A percentile compares a stretch with the other conserved stretches of the same genome.
These are phyloP conservation scores for Rubroshorea leprosula DNA, from an alignment of 345 rosid species.

Conservation along the genomic window DNA sequence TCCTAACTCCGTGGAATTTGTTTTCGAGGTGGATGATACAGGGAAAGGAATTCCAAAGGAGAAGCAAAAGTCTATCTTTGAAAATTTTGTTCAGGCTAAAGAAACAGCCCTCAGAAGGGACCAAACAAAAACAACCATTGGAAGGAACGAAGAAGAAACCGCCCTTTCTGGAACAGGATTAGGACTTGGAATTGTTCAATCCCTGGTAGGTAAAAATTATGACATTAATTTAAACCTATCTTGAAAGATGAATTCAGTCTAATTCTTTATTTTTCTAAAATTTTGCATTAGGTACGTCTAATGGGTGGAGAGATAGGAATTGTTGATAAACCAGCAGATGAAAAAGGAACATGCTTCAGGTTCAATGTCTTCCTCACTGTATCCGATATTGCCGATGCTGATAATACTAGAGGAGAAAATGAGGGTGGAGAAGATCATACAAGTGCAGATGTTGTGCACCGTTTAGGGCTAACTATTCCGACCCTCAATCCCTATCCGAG, in stretches of 20 bases:
- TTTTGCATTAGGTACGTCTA: constrained; percentile 64
- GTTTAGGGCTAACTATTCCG: constrained; percentile 26
- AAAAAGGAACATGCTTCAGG: constrained; percentile 74
- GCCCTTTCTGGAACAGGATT: constrained; percentile 53
- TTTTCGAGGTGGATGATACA: constrained; percentile 78
- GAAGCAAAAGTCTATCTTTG: constrained; percentile 56
- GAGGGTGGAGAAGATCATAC: constrained; percentile 25
- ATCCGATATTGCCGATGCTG: constrained; percentile 24
- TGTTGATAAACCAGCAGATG: constrained; percentile 44
- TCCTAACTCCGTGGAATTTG: constrained; percentile 37
- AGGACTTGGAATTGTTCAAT: constrained; percentile 88
- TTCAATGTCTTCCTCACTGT: too few relatives aligned
- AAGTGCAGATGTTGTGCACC: not conserved
- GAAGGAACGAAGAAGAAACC: not conserved
- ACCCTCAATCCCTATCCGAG: constrained; percentile 22
- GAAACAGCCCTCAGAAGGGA: constrained; percentile 31
- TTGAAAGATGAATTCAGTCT: too few relatives aligned
- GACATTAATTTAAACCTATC: too few relatives aligned
- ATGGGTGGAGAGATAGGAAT: constrained; percentile 85
- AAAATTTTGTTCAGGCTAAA: constrained; percentile 72
- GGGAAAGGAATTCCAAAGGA: constrained; percentile 80
- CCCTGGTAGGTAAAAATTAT: constrained; percentile 42
- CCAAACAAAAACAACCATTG: too few relatives aligned
- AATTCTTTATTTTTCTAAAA: not conserved
- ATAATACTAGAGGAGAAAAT: constrained; percentile 16